Evolutionary conservation across 1,139 yeast genomes (phyloP).

Genomic region (Blastobotrys petasosporus): DNA sequence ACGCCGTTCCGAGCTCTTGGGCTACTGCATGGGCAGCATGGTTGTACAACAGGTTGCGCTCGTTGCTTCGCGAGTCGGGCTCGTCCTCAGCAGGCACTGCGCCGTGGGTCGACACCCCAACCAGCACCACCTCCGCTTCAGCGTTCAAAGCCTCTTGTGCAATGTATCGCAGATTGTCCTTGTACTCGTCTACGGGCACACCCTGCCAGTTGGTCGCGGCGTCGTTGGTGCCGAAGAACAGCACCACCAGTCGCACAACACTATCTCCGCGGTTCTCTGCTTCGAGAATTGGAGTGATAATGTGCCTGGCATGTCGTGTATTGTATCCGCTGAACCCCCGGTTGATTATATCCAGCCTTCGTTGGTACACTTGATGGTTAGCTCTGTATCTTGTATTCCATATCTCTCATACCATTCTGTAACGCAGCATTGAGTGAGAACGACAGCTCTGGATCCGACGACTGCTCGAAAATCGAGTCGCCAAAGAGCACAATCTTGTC

Average conservation of each 20-base stretch:
- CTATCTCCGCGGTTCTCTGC: conserved; percentile 13
- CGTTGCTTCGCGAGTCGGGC: conserved; percentile 36
- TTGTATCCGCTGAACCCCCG: conserved; percentile 61
- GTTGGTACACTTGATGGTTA: conserved; percentile 37
- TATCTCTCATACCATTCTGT: conserved; percentile 28
- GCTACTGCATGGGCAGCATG: conserved; percentile 48
- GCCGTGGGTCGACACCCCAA: conserved; percentile 63
- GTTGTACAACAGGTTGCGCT: conserved; percentile 43
- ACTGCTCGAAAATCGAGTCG: conserved; percentile 55
- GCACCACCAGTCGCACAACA: conserved; percentile 20
- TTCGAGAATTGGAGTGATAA: conserved; percentile 15
- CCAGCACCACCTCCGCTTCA: conserved; percentile 45
- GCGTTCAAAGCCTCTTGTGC: conserved; percentile 37
- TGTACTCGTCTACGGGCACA: conserved; percentile 47
- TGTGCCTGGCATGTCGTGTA: conserved; percentile 40
- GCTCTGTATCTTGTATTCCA: no score
- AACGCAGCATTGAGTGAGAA: conserved; percentile 45
- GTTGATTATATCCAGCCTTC: conserved; percentile 49
- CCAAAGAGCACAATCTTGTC: conserved; percentile 54
- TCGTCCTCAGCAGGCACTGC: conserved; percentile 26
- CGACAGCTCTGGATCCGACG: conserved; percentile 35
- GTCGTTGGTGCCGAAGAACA: conserved; percentile 79
- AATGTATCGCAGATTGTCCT: conserved; percentile 42
- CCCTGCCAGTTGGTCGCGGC: conserved; percentile 46
- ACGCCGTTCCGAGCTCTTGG: conserved; percentile 41